Evolutionary conservation across 345 rosid genomes (phyloP).

Genomic region (Moringa oleifera): DNA sequence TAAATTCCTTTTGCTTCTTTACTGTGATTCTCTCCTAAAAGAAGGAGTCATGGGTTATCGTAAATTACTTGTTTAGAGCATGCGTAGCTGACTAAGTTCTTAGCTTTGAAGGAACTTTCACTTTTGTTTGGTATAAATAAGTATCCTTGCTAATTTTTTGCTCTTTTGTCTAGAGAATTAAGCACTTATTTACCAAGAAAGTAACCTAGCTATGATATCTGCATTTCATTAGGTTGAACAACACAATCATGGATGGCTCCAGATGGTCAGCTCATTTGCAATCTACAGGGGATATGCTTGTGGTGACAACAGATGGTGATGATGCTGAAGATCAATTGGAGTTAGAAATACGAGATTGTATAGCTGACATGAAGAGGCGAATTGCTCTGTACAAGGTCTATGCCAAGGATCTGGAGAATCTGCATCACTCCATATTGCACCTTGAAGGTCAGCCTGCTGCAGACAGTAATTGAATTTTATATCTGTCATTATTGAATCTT

Average conservation of each 20-base stretch:
- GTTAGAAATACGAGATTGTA: not conserved
- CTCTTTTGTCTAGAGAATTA: not conserved
- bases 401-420: slow-evolving; percentile 11
- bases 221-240: slow-evolving; percentile 12
- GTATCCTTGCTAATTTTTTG: not conserved
- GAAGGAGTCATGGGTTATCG: no score
- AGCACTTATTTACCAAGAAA: no score
- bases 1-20: no score
- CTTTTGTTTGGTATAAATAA: no score
- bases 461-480: no score
- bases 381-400: not conserved
- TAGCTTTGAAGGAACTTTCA: no score
- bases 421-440: slow-evolving; percentile 13
- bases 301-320: not conserved
- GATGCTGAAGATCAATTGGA: slow-evolving; percentile 1
- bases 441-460: slow-evolving; percentile 16
- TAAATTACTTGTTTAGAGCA: no score
- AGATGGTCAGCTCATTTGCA: slow-evolving; percentile 16
- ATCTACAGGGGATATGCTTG: not conserved
- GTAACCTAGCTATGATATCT: not conserved
- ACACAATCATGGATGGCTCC: slow-evolving; percentile 1
- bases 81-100: no score
- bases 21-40: no score
- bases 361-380: slow-evolving; percentile 8
- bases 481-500: no score